Conservation (phyloP, 192 early-diverging fungal genomes). For the Thoreauomyces humboldtii region DNA sequence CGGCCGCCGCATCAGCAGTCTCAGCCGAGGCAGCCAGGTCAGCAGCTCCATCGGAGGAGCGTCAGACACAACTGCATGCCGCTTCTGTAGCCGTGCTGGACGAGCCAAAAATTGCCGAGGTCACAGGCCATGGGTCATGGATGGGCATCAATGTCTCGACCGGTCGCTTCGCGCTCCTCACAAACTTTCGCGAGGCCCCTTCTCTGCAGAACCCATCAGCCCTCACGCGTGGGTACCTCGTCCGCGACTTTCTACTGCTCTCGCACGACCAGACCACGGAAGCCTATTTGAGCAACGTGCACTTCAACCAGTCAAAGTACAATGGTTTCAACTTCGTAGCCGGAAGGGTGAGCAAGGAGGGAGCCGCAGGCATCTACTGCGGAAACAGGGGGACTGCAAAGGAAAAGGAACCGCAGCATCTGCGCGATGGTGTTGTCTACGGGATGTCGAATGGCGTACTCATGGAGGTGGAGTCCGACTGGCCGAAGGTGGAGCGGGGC, state of each 20-base stretch:
- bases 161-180: constrained; percentile 38
- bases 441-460: constrained; percentile 38
- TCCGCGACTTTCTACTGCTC: constrained; percentile 32
- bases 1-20: not conserved
- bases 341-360: constrained; percentile 9
- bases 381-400: constrained; percentile 26
- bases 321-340: constrained; percentile 50
- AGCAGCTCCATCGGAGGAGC: no score
- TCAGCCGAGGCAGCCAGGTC: not conserved
- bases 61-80: no score
- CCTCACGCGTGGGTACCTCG: constrained; percentile 35
- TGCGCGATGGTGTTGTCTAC: constrained; percentile 23
- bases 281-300: constrained; percentile 6
- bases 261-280: not conserved
- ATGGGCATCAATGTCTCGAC: constrained; percentile 25
- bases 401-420: not conserved
- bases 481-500: constrained; percentile 31
- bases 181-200: constrained; percentile 37
- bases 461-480: constrained; percentile 14
- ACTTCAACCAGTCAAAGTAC: constrained; percentile 10
- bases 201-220: constrained; percentile 13
- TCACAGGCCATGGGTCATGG: constrained; percentile 34
- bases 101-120: not conserved
- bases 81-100: no score
- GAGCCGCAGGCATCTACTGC: constrained; percentile 22